Conservation (phyloP, 768 basidiomycete genomes). For the Calocera cornea region DNA sequence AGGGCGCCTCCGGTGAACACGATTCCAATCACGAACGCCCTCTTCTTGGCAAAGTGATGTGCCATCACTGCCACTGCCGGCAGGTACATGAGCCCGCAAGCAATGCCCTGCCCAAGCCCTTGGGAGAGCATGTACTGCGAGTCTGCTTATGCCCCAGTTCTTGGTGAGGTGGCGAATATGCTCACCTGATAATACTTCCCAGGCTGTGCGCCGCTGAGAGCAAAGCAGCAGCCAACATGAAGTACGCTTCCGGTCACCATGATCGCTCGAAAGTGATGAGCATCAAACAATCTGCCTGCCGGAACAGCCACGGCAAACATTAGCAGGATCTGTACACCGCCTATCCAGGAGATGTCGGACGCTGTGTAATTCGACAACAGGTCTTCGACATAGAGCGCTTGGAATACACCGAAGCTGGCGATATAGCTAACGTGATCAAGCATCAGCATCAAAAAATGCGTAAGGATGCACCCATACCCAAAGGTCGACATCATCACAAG, state of each 20-base stretch:
- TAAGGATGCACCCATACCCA: conserved; percentile 8
- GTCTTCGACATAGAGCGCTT: conserved; percentile 18
- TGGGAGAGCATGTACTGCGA: conserved; percentile 18
- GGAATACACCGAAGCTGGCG: neutral
- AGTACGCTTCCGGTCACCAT: conserved; percentile 20
- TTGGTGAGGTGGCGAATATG: neutral
- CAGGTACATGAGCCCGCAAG: conserved; percentile 17
- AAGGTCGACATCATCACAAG: conserved; percentile 15
- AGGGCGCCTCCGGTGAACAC: conserved; percentile 43
- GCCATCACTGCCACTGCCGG: conserved; percentile 36
- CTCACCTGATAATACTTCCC: conserved; percentile 27
- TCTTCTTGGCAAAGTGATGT: conserved; percentile 34
- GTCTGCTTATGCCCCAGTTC: conserved; percentile 6
- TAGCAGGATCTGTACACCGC: conserved; percentile 24
- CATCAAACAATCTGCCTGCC: conserved; percentile 25
- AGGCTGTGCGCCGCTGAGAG: conserved; percentile 27
- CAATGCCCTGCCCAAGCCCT: conserved; percentile 18
- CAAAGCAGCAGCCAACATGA: conserved; percentile 25
- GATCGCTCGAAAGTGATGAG: conserved; percentile 21
- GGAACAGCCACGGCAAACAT: conserved; percentile 21
- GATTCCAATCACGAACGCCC: conserved; percentile 41
- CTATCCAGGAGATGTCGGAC: conserved; percentile 26
- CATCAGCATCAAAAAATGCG: neutral
- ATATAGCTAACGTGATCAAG: conserved; percentile 3
- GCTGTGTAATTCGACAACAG: conserved; percentile 22